Evolutionary conservation across 2,329 filamentous ascomycete genomes (phyloP).

Genomic region (Clonostachys solani): DNA sequence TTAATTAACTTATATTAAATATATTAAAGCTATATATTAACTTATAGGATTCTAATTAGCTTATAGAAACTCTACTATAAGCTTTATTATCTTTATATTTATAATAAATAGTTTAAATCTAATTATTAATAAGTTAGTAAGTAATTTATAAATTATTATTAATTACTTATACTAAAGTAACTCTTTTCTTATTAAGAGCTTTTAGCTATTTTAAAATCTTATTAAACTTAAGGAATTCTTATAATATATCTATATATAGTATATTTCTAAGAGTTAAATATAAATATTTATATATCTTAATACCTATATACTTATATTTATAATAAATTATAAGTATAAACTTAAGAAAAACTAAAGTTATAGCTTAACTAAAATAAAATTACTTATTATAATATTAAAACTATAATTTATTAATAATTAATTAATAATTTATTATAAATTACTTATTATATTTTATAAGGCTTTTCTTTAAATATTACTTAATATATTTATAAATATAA

Average conservation of each 20-base stretch:
- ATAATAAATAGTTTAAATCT: too few species aligned
- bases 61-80: neutral
- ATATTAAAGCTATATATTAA: neutral
- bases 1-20: neutral
- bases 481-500: neutral
- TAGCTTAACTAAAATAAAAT: too few species aligned
- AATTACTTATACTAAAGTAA: too few species aligned
- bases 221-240: neutral
- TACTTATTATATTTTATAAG: neutral
- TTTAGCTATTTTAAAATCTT: too few species aligned
- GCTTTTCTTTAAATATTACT: neutral
- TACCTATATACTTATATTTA: too few species aligned
- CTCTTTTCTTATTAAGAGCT: too few species aligned
- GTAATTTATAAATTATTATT: too few species aligned
- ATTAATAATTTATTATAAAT: neutral
- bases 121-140: too few species aligned
- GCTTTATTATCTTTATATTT: neutral
- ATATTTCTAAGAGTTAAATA: neutral
- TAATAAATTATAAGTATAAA: neutral
- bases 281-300: too few species aligned
- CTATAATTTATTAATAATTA: too few species aligned
- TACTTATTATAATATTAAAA: too few species aligned
- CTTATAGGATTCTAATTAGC: neutral
- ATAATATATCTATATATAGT: neutral
- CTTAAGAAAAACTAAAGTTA: too few species aligned